Evolutionary conservation across 192 early-diverging fungal genomes (phyloP), one percentile per base, ranked within the genome.

Genomic region (Backusella macrospora): DNA sequence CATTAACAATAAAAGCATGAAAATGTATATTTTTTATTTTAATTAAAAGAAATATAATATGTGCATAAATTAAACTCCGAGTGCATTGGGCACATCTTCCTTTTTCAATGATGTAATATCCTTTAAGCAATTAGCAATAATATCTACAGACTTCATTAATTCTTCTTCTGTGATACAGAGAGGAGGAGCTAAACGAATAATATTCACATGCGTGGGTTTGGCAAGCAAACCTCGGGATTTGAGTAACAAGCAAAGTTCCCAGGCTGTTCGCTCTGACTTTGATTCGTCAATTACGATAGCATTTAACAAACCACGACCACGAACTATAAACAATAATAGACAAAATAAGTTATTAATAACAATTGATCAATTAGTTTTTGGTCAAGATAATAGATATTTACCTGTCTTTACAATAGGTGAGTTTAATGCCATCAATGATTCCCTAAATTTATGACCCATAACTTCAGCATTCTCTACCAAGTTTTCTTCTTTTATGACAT

Each of bases 131-230:
- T 84, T 74, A 62, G 86, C 89, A 76, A 99, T 96, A 55, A 96
- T 95, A 15, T 87, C 81, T 21, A 92, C 88, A 73, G 93, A 93
- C 29, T 90, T 78, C 80, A 89, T 82, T 21, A 99, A 87, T 80
- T 99, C 92, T 73, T 90, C 91, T 66, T 96, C 94, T n/a, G 91
- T 95, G 75, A 99, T 99, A 82, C 89, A 92, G 67, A 99, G 90
- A 71, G 95, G 95, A 59, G 97, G 97, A 2, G 97, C 96, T 15
- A 99, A 86, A 21, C 98, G 94, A 74, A 99, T 99, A 78, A 99
- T 98, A 87, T 97, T 97, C 71, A 92, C 87, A 85, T 99, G 98
- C 23, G 98, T 99, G 23, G 98, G 98, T 85, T 99, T 99, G 47
- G 98, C 98, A 62, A 99, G 87, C 46, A 99, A 82, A 43, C 96